Evolutionary conservation across 352 stramenopile species (phyloP).

Genomic region (Pythium utonaiense): DNA sequence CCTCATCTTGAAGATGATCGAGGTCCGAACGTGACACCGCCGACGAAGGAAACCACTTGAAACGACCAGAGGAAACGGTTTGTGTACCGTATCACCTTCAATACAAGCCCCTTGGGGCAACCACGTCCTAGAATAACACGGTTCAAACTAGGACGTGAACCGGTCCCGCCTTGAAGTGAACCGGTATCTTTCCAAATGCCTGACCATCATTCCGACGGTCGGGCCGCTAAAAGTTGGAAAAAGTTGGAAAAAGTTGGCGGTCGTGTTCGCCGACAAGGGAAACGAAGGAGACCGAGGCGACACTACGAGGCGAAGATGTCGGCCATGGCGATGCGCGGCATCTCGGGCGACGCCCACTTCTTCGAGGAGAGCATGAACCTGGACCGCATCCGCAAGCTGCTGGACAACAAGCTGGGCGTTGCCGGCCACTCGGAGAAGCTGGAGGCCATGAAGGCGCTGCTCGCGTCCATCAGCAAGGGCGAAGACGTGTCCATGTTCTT

Average conservation of each 20-base stretch:
- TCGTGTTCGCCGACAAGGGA: background rate
- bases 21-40: constrained; percentile 48
- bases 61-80: constrained; percentile 20
- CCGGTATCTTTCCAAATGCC: constrained; percentile 13
- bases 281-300: background rate
- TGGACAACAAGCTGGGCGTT: constrained; percentile 88
- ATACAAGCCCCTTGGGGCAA: no score
- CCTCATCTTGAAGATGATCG: constrained; percentile 47
- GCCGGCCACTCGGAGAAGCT: constrained; percentile 87
- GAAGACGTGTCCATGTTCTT: constrained; percentile 98
- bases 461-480: constrained; percentile 96
- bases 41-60: constrained; percentile 46
- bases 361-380: constrained; percentile 97
- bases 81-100: no score
- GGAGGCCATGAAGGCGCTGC: constrained; percentile 98
- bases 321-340: constrained; percentile 57
- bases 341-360: constrained; percentile 93
- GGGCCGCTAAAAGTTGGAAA: background rate
- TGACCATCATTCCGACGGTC: constrained; percentile 12
- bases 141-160: constrained; percentile 4
- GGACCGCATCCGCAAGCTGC: constrained; percentile 80
- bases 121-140: constrained; percentile 3
- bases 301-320: background rate
- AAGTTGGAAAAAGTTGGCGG: background rate
- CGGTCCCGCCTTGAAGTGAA: background rate